These are phyloP conservation scores for Umbelopsis vinacea DNA, from an alignment of 192 early-diverging fungal species.

Conservation along the genomic window DNA sequence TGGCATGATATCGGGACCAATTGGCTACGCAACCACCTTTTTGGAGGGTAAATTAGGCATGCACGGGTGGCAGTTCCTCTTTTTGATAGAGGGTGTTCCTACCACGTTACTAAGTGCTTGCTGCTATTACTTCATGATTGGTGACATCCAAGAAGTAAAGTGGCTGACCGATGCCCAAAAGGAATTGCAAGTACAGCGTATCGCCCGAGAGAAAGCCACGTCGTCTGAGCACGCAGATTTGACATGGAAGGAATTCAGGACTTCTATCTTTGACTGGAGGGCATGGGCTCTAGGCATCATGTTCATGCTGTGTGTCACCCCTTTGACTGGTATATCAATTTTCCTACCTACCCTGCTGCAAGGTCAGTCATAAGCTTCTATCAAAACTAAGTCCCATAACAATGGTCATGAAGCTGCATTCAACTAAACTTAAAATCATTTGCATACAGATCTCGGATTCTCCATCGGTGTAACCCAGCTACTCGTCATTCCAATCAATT, in stretches of 20 bases:
- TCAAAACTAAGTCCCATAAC: neutral
- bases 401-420: neutral
- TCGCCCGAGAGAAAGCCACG: neutral
- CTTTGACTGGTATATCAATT: neutral
- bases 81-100: slow-evolving; percentile 70
- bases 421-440: neutral
- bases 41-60: slow-evolving; percentile 58
- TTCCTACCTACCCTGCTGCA: slow-evolving; percentile 7
- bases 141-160: slow-evolving; percentile 15
- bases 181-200: slow-evolving; percentile 22
- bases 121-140: slow-evolving; percentile 52
- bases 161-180: slow-evolving; percentile 36
- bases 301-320: neutral
- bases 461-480: slow-evolving; percentile 32
- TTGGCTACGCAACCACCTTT: slow-evolving; percentile 62
- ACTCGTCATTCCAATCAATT: slow-evolving; percentile 30
- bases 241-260: slow-evolving; percentile 4
- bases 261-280: slow-evolving; percentile 29
- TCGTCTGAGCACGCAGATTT: neutral
- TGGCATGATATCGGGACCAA: slow-evolving; percentile 57
- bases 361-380: neutral
- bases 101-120: slow-evolving; percentile 60
- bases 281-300: neutral
- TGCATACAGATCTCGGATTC: slow-evolving; percentile 32
- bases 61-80: slow-evolving; percentile 73